A percentile compares a stretch with the other conserved stretches of the same genome.
These are phyloP conservation scores for Lasiosphaeris hirsuta DNA, from an alignment of 495 filamentous ascomycete genomes.

Conservation along the genomic window DNA sequence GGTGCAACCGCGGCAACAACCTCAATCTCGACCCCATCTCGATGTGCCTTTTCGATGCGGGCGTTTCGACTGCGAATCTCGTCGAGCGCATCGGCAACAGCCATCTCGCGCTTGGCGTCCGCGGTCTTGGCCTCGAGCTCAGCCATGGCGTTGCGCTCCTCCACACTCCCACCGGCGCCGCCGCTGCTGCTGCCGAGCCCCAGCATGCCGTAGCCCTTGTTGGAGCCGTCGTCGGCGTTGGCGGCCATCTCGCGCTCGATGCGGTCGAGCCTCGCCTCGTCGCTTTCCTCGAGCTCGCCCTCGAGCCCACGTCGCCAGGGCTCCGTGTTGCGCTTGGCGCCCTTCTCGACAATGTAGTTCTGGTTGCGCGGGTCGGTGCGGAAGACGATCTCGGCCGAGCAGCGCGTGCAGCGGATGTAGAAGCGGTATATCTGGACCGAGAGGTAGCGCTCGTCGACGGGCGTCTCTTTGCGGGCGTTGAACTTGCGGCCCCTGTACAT, in stretches of 20 bases:
- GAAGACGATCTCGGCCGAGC: constrained; percentile 87
- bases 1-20: constrained; percentile 33
- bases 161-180: constrained; percentile 58
- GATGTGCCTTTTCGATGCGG: constrained; percentile 68
- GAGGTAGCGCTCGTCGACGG: constrained; percentile 80
- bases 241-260: constrained; percentile 64
- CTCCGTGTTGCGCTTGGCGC: constrained; percentile 91
- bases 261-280: constrained; percentile 81
- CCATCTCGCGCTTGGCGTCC: constrained; percentile 97
- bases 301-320: constrained; percentile 71
- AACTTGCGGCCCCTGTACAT: constrained; percentile 97
- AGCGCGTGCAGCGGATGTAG: constrained; percentile 93
- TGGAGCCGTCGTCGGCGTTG: constrained; percentile 61
- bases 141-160: constrained; percentile 79
- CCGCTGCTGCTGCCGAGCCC: too few relatives aligned
- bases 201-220: background rate
- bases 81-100: constrained; percentile 91
- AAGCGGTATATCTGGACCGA: constrained; percentile 87
- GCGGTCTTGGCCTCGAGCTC: constrained; percentile 83
- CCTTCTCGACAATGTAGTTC: constrained; percentile 71
- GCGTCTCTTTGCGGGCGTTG: constrained; percentile 93
- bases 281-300: constrained; percentile 60
- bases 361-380: constrained; percentile 92
- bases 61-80: constrained; percentile 93
- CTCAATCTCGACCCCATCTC: constrained; percentile 50